Evolutionary conservation across 768 basidiomycete species (phyloP).

Genomic region (Mycena rebaudengoi): DNA sequence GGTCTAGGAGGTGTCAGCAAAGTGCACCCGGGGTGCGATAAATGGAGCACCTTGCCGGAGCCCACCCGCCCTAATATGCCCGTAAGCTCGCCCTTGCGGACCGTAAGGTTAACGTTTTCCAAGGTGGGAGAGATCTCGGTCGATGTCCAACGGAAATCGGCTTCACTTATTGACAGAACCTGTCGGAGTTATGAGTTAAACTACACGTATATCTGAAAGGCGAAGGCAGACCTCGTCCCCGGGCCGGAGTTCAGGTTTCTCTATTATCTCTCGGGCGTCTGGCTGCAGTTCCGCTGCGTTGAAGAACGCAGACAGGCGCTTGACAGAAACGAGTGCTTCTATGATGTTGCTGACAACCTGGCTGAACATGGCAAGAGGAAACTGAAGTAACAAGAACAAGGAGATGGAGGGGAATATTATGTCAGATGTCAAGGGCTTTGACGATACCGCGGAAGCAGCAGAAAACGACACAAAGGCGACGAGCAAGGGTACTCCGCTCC

Average conservation of each 20-base stretch:
- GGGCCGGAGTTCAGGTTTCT: slow-evolving; percentile 47
- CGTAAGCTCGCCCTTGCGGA: slow-evolving; percentile 85
- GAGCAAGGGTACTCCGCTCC: slow-evolving; percentile 75
- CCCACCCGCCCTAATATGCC: slow-evolving; percentile 91
- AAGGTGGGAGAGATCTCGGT: slow-evolving; percentile 66
- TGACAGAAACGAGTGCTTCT: slow-evolving; percentile 85
- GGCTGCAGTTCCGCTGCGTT: slow-evolving; percentile 80
- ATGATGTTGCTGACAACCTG: slow-evolving; percentile 84
- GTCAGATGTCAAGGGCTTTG: slow-evolving; percentile 83
- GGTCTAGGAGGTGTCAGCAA: slow-evolving; percentile 53
- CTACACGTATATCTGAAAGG: neutral
- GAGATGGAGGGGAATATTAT: slow-evolving; percentile 97
- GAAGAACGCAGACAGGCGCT: slow-evolving; percentile 81
- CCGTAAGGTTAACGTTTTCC: slow-evolving; percentile 77
- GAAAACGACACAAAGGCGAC: slow-evolving; percentile 89
- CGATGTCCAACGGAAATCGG: slow-evolving; percentile 85
- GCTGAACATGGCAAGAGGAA: slow-evolving; percentile 85
- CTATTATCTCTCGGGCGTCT: slow-evolving; percentile 71
- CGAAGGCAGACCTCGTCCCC: slow-evolving; percentile 64
- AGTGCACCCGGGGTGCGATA: neutral
- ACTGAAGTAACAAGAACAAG: slow-evolving; percentile 86
- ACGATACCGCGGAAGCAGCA: slow-evolving; percentile 67
- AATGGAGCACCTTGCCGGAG: slow-evolving; percentile 75
- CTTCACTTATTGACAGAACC: slow-evolving; percentile 75
- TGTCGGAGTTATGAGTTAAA: slow-evolving; percentile 26